Evolutionary conservation across 2,329 filamentous ascomycete genomes (phyloP).

Genomic region (Chrysoporthe cubensis): DNA sequence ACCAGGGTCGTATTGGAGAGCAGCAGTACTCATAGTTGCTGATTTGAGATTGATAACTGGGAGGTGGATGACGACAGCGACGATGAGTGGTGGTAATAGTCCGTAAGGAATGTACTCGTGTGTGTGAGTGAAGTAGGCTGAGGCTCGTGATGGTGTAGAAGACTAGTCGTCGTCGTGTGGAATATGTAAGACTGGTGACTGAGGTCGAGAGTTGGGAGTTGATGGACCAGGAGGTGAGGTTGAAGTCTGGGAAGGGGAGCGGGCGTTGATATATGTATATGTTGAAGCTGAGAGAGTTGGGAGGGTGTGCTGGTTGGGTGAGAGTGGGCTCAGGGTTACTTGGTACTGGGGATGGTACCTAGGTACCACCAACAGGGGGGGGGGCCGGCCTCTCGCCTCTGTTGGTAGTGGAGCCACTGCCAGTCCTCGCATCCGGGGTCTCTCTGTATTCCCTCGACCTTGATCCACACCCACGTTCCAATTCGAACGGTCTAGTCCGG

Average conservation of each 20-base stretch:
- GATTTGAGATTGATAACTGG: conserved; percentile 31
- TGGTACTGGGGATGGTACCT: not conserved
- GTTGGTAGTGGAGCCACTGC: conserved; percentile 37
- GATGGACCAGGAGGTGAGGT: conserved; percentile 34
- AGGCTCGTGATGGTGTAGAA: not conserved
- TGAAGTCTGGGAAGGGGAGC: conserved; percentile 34
- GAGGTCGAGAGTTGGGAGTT: conserved; percentile 32
- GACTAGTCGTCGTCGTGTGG: not conserved
- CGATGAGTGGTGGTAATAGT: not conserved
- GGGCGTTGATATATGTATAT: conserved; percentile 38
- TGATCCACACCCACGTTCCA: conserved; percentile 36
- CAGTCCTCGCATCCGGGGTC: conserved; percentile 42
- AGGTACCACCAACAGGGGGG: not conserved
- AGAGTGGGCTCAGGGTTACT: too few relatives aligned
- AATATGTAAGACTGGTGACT: conserved; percentile 37
- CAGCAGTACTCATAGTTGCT: conserved; percentile 48
- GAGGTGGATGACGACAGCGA: conserved; percentile 29
- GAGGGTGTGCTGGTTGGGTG: conserved; percentile 31
- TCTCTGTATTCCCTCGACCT: conserved; percentile 28
- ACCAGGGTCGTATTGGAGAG: conserved; percentile 54
- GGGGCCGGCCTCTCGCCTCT: conserved; percentile 28
- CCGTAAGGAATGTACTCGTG: not conserved
- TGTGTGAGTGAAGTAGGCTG: conserved; percentile 1
- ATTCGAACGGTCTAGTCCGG: conserved; percentile 32
- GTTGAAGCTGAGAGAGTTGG: conserved; percentile 31